Evolutionary conservation across 768 basidiomycete genomes (phyloP), one percentile per base, ranked within the genome.

Genomic region (Tubosaeta sp.): DNA sequence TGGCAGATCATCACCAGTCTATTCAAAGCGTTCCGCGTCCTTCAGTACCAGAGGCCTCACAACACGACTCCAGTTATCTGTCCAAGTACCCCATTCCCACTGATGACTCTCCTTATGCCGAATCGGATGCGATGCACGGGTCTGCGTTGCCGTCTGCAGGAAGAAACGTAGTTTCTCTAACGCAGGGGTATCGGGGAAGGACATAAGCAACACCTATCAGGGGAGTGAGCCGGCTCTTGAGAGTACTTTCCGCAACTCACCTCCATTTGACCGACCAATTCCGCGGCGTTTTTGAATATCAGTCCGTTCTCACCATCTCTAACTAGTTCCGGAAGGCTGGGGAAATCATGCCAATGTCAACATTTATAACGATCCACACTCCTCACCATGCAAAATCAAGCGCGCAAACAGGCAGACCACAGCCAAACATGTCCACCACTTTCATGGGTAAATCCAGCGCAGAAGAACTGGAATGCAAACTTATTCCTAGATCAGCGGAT

Each of bases 391-490:
- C 71, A 63, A 95, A 99, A 44, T 84, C 76, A 3, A 93, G 76
- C 0, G 96, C 94, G 54, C 94, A 88, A 8, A 97, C 96, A 0
- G 95, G 95, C 49, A 98, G 74, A 5, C 87, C 87, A 59, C 94
- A 97, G 4, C 96, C 96, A 71, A 98, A 97, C 95, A 98, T 97
- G 67, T 99, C 96, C 7, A 99, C 93, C 5, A 99, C 84, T 69
- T 99, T 99, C 96, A 99, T 99, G 3, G 96, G 96, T 48, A 99
- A 73, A 69, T 99, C 96, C 50, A 94, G 71, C 1, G 81, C 87
- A 2, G 91, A 94, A 0, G 91, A 92, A 66, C 91, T 94, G 6
- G 83, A 81, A 71, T 99, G 96, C 44, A 99, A 71, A 54, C 84
- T 93, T 51, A 98, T 79, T 3, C 96, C 96, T 35, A 99, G 60